These are phyloP conservation scores for Penicillium flavigenum DNA, from an alignment of 495 filamentous ascomycete genomes.

Conservation along the genomic window DNA sequence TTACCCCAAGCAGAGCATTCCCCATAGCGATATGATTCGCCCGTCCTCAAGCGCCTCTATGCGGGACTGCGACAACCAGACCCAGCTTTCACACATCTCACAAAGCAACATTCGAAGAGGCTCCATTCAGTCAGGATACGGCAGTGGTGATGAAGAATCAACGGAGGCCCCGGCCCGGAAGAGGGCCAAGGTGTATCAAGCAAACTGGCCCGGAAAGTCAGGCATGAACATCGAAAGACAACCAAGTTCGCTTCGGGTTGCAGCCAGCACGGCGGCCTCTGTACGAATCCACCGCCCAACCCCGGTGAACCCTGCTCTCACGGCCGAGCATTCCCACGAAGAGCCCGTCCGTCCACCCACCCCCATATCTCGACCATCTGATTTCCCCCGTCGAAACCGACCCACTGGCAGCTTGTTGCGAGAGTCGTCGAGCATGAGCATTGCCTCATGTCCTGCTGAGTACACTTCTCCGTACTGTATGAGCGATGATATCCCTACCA, in stretches of 20 bases:
- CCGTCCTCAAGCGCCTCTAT: slow-evolving; percentile 52
- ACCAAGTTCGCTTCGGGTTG: slow-evolving; percentile 78
- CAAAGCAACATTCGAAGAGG: slow-evolving; percentile 32
- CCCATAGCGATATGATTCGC: slow-evolving; percentile 39
- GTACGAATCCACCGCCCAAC: slow-evolving; percentile 82
- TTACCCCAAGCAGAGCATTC: slow-evolving; percentile 22
- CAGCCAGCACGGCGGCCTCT: slow-evolving; percentile 83
- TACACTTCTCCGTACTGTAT: slow-evolving; percentile 51
- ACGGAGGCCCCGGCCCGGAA: slow-evolving; percentile 60
- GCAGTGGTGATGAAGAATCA: slow-evolving; percentile 61
- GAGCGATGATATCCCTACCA: slow-evolving; percentile 37
- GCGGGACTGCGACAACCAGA: slow-evolving; percentile 38
- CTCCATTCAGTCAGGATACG: slow-evolving; percentile 60
- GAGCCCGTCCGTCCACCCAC: slow-evolving; percentile 80
- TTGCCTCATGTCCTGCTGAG: slow-evolving; percentile 27
- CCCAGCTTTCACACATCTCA: slow-evolving; percentile 29
- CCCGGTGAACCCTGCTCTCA: slow-evolving; percentile 54
- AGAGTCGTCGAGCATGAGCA: slow-evolving; percentile 42
- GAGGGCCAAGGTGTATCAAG: slow-evolving; percentile 71
- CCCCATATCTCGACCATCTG: slow-evolving; percentile 58
- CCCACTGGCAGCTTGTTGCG: slow-evolving; percentile 41
- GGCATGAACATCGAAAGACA: slow-evolving; percentile 65
- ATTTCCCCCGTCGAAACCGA: slow-evolving; percentile 34
- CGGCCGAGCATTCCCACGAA: slow-evolving; percentile 59
- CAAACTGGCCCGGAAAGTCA: slow-evolving; percentile 64